Conservation (phyloP, 2,329 filamentous ascomycete species). For the Colletotrichum sp. region DNA sequence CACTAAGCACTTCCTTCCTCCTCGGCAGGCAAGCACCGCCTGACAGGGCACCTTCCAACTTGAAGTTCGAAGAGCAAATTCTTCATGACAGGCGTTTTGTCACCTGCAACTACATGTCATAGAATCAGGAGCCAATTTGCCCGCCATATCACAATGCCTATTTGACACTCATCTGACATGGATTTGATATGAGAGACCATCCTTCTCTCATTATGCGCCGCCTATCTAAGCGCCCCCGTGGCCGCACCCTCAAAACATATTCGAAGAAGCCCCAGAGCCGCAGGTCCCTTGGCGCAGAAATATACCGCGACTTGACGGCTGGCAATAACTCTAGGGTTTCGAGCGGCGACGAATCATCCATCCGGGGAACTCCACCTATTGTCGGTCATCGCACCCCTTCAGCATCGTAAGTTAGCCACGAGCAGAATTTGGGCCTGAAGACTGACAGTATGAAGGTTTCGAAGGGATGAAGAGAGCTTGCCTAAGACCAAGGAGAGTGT, state of each 20-base stretch:
- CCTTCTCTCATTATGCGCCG: neutral
- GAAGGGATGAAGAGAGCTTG: neutral
- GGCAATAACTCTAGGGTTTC: neutral
- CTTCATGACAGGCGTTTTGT: neutral
- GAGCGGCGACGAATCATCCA: neutral
- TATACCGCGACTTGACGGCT: neutral
- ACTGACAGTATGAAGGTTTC: neutral
- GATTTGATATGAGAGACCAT: no score
- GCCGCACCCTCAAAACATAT: neutral
- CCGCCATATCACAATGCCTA: neutral
- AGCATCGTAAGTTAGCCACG: neutral
- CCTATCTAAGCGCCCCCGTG: neutral
- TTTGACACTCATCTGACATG: neutral
- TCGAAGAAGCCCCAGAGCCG: neutral
- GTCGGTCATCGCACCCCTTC: neutral
- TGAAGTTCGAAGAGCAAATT: neutral
- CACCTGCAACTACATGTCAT: neutral
- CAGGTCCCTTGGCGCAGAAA: neutral
- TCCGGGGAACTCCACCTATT: neutral
- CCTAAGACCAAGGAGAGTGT: neutral
- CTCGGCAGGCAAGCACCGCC: neutral
- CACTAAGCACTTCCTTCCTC: neutral
- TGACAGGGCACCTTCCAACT: neutral
- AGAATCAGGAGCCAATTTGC: neutral
- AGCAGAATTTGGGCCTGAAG: neutral